Percentiles rank a stretch among this genome's conserved stretches.
phyloP scores from a whole-genome alignment of 164 flowering plant genomes.

The Nymphaea colorata region DNA sequence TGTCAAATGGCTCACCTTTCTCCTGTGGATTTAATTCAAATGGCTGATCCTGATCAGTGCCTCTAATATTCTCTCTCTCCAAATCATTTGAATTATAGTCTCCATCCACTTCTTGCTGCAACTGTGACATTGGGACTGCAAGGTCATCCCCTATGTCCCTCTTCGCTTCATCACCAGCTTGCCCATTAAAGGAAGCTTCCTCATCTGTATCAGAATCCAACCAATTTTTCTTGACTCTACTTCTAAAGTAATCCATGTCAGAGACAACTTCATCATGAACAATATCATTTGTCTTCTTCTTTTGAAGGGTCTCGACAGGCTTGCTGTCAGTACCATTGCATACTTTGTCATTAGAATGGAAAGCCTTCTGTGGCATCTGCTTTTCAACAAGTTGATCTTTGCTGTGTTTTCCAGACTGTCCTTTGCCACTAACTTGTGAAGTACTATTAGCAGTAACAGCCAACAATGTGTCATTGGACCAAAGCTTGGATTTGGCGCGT shows the following conservation, averaged over 20 bases:
- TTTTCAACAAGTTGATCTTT: constrained; percentile 7
- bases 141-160: constrained; percentile 3
- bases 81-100: constrained; percentile 13
- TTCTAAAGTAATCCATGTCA: constrained; percentile 79
- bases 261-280: constrained; percentile 35
- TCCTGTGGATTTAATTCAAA: constrained; percentile 16
- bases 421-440: constrained; percentile 5
- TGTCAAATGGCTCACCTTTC: constrained; percentile 30
- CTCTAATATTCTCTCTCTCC: constrained; percentile 16
- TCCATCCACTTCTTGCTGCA: constrained; percentile 12
- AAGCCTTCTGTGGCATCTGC: too few relatives aligned
- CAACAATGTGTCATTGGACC: constrained; percentile 73
- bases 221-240: constrained; percentile 67
- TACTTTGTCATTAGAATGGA: constrained; percentile 7
- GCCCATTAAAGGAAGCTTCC: constrained; percentile 14
- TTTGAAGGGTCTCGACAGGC: constrained; percentile 1
- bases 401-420: neutral
- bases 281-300: constrained; percentile 9
- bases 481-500: constrained; percentile 59
- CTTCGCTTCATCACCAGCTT: constrained; percentile 7
- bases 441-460: constrained; percentile 18
- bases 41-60: constrained; percentile 9
- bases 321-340: neutral
- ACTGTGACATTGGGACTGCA: constrained; percentile 8
- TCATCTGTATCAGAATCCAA: constrained; percentile 65